phyloP scores from a whole-genome alignment of 345 rosid species.

The Sisymbrium irio region DNA sequence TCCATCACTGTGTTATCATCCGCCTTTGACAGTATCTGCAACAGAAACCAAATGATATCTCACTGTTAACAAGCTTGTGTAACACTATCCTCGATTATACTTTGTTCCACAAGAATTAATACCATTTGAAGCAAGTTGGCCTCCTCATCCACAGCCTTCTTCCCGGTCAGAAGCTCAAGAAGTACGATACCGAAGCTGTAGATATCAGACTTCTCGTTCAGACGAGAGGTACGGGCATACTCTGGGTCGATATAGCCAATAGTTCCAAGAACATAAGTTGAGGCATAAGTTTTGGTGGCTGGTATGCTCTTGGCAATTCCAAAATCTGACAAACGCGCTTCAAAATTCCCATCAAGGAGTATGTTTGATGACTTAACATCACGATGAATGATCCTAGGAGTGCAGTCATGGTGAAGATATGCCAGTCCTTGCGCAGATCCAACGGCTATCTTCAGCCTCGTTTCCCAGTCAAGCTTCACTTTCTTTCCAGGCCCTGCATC shows the following conservation, averaged over 20 bases:
- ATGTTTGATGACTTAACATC: slow-evolving; percentile 96
- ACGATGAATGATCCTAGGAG: slow-evolving; percentile 82
- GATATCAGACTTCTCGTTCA: slow-evolving; percentile 90
- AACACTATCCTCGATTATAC: not conserved
- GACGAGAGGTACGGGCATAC: slow-evolving; percentile 85
- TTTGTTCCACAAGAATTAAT: not conserved
- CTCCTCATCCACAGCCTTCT: slow-evolving; percentile 92
- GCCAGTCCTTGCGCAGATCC: slow-evolving; percentile 99
- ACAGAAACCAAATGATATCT: not conserved
- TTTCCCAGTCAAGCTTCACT: slow-evolving; percentile 95
- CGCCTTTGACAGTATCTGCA: slow-evolving; percentile 68
- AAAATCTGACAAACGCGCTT: slow-evolving; percentile 88
- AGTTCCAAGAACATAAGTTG: slow-evolving; percentile 86
- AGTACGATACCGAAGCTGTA: slow-evolving; percentile 97
- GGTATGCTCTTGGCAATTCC: slow-evolving; percentile 90
- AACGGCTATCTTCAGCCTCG: slow-evolving; percentile 77
- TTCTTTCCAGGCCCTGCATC: slow-evolving; percentile 65
- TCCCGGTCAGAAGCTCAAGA: slow-evolving; percentile 91
- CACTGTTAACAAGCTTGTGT: not conserved
- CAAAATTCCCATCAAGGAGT: slow-evolving; percentile 80
- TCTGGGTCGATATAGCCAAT: slow-evolving; percentile 98
- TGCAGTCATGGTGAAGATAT: slow-evolving; percentile 96
- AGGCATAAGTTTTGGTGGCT: slow-evolving; percentile 67
- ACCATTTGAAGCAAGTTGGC: slow-evolving; percentile 92
- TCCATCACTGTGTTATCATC: slow-evolving; percentile 89